phyloP scores from a whole-genome alignment of 257 asterid genomes.

The Cynanchum wilfordii region DNA sequence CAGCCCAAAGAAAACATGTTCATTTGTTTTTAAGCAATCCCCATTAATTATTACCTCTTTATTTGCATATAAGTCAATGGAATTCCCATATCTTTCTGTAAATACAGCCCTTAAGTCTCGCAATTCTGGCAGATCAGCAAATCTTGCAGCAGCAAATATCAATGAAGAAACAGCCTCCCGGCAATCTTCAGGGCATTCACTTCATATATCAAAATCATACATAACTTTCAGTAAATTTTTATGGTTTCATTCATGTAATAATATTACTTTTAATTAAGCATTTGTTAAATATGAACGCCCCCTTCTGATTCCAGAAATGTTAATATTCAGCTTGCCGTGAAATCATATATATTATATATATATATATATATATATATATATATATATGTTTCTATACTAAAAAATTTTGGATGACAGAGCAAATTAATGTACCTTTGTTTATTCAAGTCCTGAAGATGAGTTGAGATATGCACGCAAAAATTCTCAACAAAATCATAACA shows the following conservation, averaged over 20 bases:
- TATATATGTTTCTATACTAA: no score
- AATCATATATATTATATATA: no score
- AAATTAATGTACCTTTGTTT: conserved; percentile 45
- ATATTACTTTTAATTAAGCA: no score
- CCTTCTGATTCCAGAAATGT: no score
- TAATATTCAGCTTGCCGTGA: no score
- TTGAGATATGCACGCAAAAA: conserved; percentile 38
- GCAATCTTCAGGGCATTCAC: conserved; percentile 93
- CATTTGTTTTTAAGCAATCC: neutral
- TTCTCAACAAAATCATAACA: conserved; percentile 67
- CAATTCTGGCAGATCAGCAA: conserved; percentile 84
- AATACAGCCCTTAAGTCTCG: conserved; percentile 65
- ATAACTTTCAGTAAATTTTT: neutral
- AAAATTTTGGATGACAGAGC: no score
- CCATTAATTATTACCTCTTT: conserved; percentile 45
- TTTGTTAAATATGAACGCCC: no score
- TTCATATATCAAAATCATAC: conserved; percentile 10
- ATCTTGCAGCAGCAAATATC: conserved; percentile 85
- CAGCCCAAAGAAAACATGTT: neutral
- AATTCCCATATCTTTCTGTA: conserved; percentile 56
- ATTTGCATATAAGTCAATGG: conserved; percentile 44
- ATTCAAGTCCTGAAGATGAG: conserved; percentile 47
- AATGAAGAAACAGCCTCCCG: conserved; percentile 75
- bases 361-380: no score
- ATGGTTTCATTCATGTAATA: no score